phyloP scores from a whole-genome alignment of 2,329 filamentous ascomycete genomes.

The Ophiocordyceps sinensis region DNA sequence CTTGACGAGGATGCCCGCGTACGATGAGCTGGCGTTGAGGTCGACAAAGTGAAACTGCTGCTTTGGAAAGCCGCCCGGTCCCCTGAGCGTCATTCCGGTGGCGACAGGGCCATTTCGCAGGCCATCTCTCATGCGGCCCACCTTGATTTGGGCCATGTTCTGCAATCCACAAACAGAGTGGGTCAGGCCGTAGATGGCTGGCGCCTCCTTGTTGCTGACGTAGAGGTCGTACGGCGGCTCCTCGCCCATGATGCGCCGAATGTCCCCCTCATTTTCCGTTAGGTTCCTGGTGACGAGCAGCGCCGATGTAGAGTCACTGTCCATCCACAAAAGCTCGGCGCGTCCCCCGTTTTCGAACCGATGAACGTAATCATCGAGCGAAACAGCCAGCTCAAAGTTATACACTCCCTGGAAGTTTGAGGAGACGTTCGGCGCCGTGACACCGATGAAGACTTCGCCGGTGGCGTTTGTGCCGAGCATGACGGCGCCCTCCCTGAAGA shows the following conservation, averaged over 20 bases:
- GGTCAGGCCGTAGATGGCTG: constrained; percentile 51
- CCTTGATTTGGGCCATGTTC: constrained; percentile 47
- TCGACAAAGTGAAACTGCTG: constrained; percentile 77
- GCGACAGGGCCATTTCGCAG: constrained; percentile 31
- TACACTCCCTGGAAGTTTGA: constrained; percentile 49
- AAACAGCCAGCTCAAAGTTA: constrained; percentile 70
- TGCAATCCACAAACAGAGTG: constrained; percentile 73
- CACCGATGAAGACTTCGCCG: constrained; percentile 59
- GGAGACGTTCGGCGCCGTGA: constrained; percentile 55
- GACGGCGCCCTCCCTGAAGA: constrained; percentile 56
- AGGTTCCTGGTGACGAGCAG: constrained; percentile 67
- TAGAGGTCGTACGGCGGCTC: constrained; percentile 63
- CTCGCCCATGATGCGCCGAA: constrained; percentile 38
- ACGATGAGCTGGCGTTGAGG: constrained; percentile 57
- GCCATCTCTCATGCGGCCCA: constrained; percentile 32
- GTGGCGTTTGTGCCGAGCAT: constrained; percentile 47
- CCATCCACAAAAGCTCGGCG: constrained; percentile 59
- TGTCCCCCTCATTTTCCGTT: constrained; percentile 38
- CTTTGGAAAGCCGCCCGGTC: constrained; percentile 53
- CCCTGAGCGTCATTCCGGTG: constrained; percentile 55
- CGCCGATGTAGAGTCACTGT: constrained; percentile 67
- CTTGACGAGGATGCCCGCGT: constrained; percentile 59
- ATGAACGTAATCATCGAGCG: constrained; percentile 67
- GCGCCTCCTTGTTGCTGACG: constrained; percentile 46
- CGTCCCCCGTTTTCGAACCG: constrained; percentile 30